Base-by-base conservation (phyloP, 768 basidiomycete genomes). In the Tricholoma terreum region DNA sequence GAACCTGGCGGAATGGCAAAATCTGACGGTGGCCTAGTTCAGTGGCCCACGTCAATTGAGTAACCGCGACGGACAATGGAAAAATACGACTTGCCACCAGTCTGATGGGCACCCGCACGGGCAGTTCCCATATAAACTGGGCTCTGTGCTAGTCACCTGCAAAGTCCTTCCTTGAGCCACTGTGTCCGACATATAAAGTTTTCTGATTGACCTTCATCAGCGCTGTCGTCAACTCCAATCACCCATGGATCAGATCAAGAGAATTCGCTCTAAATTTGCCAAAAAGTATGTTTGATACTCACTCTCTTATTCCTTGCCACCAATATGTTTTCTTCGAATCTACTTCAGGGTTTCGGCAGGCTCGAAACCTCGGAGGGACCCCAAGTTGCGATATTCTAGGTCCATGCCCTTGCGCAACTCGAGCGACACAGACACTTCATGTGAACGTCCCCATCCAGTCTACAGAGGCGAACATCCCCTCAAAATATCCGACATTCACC, bases 321-420 rank as follows among this genome's bases (percentile, higher is more conserved):
- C 15, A 30, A 30, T 48, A 10, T 4, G 40, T 34, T 42, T 42
- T 46, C 30, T 15, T 15, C 14, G 9, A 3, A 36, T 17, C 5
- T 15, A 15, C 11, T 46, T 14, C 14, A 63, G 60, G 36, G 40
- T 38, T 9, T 54, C 57, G 52, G 38, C 50, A 30, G 49, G 34
- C 9, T 11, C 40, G 33, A 54, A 57, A 52, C 46, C 56, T 15
- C 51, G 43, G 27, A 52, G 40, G 30, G 56, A 63, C 38, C 58
- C 58, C 19, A 59, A 55, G 43, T 33, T 63, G 40, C 52, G 58
- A 17, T 24, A 63, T 42, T 68, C 67, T 4, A 52, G 56, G 38
- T 68, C 67, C 6, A 59, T 68, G 65, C 65, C 67, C n/a, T 19
- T 68, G 9, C 62, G 63, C 14, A 59, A 35, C 52, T 63, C 65